Percentiles rank a stretch among this genome's conserved stretches.
Conservation (phyloP, 352 stramenopile species). For the Pythium aphanidermatum region DNA sequence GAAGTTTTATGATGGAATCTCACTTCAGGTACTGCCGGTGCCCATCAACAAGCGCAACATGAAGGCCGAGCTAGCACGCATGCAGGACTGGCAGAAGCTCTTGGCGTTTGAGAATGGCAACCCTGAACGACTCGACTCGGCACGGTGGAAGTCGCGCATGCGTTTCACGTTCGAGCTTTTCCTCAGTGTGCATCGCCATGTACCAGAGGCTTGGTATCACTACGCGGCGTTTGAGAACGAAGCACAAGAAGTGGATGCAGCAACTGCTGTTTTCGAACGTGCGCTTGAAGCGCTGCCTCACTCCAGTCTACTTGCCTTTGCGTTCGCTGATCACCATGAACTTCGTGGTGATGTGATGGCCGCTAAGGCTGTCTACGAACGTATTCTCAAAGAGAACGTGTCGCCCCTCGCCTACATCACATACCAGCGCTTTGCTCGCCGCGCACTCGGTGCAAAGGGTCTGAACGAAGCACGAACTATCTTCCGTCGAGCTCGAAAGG, state of each 20-base stretch:
- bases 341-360: constrained; percentile 51
- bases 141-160: constrained; percentile 74
- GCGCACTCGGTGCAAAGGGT: constrained; percentile 67
- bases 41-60: constrained; percentile 27
- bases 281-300: constrained; percentile 71
- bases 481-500: constrained; percentile 78
- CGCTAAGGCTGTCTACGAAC: constrained; percentile 79
- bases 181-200: constrained; percentile 68
- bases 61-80: constrained; percentile 36
- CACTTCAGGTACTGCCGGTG: constrained; percentile 62
- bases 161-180: constrained; percentile 82
- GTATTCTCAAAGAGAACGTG: constrained; percentile 61
- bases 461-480: constrained; percentile 68
- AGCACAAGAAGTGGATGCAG: constrained; percentile 61
- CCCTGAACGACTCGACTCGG: constrained; percentile 70
- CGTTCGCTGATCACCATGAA: constrained; percentile 77
- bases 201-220: constrained; percentile 82
- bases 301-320: constrained; percentile 78
- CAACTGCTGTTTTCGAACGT: constrained; percentile 59
- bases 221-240: constrained; percentile 81
- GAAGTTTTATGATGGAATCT: constrained; percentile 74
- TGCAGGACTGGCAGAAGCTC: constrained; percentile 76
- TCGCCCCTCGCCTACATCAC: constrained; percentile 79
- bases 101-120: constrained; percentile 73
- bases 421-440: constrained; percentile 79